phyloP scores from a whole-genome alignment of 2,329 filamentous ascomycete species.

The Knoxdaviesia proteae region DNA sequence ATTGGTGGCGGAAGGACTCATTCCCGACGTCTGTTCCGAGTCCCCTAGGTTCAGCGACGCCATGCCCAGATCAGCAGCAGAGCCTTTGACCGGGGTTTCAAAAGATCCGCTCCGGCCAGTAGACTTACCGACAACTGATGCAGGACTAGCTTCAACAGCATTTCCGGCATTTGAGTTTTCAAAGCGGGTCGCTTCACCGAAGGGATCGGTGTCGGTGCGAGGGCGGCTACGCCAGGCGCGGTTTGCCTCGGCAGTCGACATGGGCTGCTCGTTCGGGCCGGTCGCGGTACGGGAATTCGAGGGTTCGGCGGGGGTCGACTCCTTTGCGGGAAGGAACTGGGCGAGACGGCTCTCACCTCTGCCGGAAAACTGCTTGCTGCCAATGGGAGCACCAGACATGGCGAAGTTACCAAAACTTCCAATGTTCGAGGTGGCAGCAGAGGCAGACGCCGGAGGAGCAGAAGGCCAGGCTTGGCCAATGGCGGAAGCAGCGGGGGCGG shows the following conservation, averaged over 20 bases:
- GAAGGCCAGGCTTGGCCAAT: conserved; percentile 12
- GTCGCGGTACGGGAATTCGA: conserved; percentile 7
- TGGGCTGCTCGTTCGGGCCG: conserved; percentile 12
- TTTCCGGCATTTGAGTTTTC: not conserved
- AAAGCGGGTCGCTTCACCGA: conserved; percentile 40
- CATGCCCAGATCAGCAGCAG: conserved; percentile 40
- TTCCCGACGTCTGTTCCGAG: conserved; percentile 36
- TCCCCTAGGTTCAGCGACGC: conserved; percentile 34
- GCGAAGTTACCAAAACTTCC: conserved; percentile 84
- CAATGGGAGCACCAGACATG: conserved; percentile 35
- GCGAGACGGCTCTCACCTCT: conserved; percentile 63
- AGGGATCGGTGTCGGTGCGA: conserved; percentile 56
- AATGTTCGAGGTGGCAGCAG: conserved; percentile 36
- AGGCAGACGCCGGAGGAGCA: conserved; percentile 36
- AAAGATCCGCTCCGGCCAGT: not conserved
- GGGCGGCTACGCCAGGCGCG: conserved; percentile 37
- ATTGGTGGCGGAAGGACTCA: conserved; percentile 89
- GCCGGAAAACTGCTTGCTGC: conserved; percentile 41
- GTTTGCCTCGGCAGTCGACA: conserved; percentile 14
- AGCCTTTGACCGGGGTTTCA: conserved; percentile 29
- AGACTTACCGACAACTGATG: no score
- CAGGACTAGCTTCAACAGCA: no score
- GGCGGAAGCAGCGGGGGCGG: no score
- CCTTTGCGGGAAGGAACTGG: conserved; percentile 46
- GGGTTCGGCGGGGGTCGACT: conserved; percentile 23